Conservation (phyloP, 306 rosid species). For the Morella rubra region DNA sequence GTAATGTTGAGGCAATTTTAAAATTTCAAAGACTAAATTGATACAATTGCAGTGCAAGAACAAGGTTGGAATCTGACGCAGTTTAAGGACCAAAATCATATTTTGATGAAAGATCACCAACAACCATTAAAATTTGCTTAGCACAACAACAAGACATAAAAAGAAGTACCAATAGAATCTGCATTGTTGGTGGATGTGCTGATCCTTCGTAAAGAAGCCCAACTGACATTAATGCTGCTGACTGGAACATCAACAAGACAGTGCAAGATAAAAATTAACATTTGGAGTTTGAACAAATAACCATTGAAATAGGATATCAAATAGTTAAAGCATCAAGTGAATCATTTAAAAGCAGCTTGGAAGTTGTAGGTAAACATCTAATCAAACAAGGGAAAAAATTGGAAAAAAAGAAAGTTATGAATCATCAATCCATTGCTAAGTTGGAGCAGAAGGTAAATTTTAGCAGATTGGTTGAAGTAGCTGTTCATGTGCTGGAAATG, state of each 20-base stretch:
- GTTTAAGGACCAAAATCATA: background rate
- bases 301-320: background rate
- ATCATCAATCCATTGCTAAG: background rate
- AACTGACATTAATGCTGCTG: slow-evolving; percentile 87
- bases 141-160: slow-evolving; percentile 29
- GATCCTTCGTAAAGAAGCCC: slow-evolving; percentile 94
- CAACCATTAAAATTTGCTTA: slow-evolving; percentile 20
- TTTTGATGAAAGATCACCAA: background rate
- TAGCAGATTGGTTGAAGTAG: background rate
- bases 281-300: slow-evolving; percentile 18
- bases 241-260: slow-evolving; percentile 45
- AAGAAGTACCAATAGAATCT: slow-evolving; percentile 71
- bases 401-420: background rate
- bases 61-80: background rate
- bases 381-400: background rate
- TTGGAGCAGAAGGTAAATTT: background rate
- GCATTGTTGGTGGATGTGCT: slow-evolving; percentile 91
- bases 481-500: background rate
- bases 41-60: background rate
- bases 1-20: background rate
- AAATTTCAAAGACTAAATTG: background rate
- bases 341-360: slow-evolving; percentile 10
- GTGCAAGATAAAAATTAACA: slow-evolving; percentile 28
- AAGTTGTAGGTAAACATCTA: slow-evolving; percentile 2
- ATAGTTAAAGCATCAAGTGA: slow-evolving; percentile 6